A percentile compares a stretch with the other conserved stretches of the same genome.
Conservation (phyloP, 169 alveolate species). For the Eimeria tenella region DNA sequence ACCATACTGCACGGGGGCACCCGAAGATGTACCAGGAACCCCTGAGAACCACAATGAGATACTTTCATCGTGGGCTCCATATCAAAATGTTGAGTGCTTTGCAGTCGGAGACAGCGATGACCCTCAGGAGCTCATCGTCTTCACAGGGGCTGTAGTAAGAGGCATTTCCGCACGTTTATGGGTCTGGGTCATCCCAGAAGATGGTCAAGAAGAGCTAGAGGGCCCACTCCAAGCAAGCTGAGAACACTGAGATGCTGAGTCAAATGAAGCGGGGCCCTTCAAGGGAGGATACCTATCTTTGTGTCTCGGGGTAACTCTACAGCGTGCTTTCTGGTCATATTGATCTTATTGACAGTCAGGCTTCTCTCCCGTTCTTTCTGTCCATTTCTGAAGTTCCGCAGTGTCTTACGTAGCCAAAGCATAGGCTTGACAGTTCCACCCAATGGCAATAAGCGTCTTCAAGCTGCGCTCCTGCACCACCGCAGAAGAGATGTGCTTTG, state of each 20-base stretch:
- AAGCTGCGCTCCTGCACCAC: too few species aligned
- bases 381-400: background rate
- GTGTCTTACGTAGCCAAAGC: too few species aligned
- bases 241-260: background rate
- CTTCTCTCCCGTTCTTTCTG: background rate
- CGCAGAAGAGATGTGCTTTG: too few species aligned
- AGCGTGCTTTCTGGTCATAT: background rate
- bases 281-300: background rate
- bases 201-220: slow-evolving; percentile 40
- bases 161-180: slow-evolving; percentile 21
- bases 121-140: slow-evolving; percentile 49
- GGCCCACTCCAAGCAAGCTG: slow-evolving; percentile 31
- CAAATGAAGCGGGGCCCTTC: background rate
- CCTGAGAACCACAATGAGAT: background rate
- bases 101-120: slow-evolving; percentile 32
- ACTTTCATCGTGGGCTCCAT: background rate
- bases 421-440: too few species aligned
- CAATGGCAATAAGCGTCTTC: too few species aligned
- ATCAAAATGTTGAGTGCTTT: background rate
- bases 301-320: background rate
- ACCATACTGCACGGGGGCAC: slow-evolving; percentile 34
- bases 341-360: background rate
- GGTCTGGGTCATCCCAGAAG: slow-evolving; percentile 43
- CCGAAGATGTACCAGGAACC: background rate
- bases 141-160: slow-evolving; percentile 30